A percentile compares a stretch with the other conserved stretches of the same genome.
Conservation (phyloP, 495 filamentous ascomycete species). For the Hypoxylon lenormandii region DNA sequence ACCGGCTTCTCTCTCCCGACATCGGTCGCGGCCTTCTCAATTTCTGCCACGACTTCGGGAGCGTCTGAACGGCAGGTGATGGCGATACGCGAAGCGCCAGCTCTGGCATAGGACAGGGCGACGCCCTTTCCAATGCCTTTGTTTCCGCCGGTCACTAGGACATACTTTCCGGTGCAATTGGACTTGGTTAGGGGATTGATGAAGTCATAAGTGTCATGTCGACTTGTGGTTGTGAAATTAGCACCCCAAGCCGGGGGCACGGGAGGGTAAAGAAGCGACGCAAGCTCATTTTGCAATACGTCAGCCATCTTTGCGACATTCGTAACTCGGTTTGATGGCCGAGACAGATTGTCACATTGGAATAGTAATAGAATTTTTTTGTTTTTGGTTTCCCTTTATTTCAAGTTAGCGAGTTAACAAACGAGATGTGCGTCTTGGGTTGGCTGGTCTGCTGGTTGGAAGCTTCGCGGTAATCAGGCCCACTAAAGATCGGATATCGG, state of each 20-base stretch:
- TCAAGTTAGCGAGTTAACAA: too few species aligned
- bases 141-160: constrained; percentile 62
- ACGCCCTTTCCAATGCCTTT: constrained; percentile 61
- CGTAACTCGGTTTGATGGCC: too few species aligned
- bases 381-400: too few species aligned
- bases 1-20: constrained; percentile 52
- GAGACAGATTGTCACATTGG: too few species aligned
- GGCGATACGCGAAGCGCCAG: constrained; percentile 50
- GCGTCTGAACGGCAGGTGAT: constrained; percentile 56
- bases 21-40: constrained; percentile 53
- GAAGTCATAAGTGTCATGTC: constrained; percentile 59
- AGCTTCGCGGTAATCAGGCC: too few species aligned
- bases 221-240: constrained; percentile 34
- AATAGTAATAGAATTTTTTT: too few species aligned
- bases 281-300: constrained; percentile 17
- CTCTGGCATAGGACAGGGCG: constrained; percentile 59
- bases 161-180: constrained; percentile 51
- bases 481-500: too few species aligned
- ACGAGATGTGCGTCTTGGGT: too few species aligned
- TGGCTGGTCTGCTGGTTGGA: too few species aligned
- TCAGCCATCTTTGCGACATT: constrained; percentile 9
- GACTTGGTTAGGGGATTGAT: constrained; percentile 50
- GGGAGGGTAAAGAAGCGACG: constrained; percentile 14
- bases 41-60: constrained; percentile 44
- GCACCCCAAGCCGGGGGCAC: constrained; percentile 28